Base-by-base conservation (phyloP, 495 filamentous ascomycete genomes). In the Friedmanniomyces endolithicus region DNA sequence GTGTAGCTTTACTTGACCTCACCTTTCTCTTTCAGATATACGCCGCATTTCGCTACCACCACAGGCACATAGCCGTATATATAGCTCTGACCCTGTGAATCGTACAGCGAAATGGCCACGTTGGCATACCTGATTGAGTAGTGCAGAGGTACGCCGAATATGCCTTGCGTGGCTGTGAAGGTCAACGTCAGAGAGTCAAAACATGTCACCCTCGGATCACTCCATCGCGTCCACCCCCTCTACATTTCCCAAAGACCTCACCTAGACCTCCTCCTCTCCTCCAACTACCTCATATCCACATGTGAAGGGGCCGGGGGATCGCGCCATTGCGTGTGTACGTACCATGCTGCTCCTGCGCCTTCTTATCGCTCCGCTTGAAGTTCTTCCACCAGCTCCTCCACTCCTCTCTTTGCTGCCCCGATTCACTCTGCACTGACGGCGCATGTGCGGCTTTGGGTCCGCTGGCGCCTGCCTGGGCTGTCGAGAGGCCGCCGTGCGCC, bases 11-110 rank as follows among this genome's bases (percentile, higher is more conserved):
- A 44, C 11, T 52, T 11, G 39, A 74, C 78, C 58, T 54, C 64
- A 95, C 92, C 92, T 83, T 95, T 96, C 68, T 99, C 92, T 67
- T 99, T 99, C 59, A 99, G 70, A 63, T 88, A 99, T 1, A 99
- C 90, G 46, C 92, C 92, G 68, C 92, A 99, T 69, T 99, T 99
- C 4, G 92, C 92, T 37, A 99, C 90, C 45, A 99, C 90, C 60
- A 99, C 96, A 11, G 92, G 92, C 6, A 99, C 90, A 67, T 99
- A 99, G 61, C 92, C 92, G 69, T 99, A 99, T 24, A 96, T 95
- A 67, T 92, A 96, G 68, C 88, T 95, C 64, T 90, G 80, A 16
- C 90, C 92, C 52, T 88, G 78, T 48, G 85, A 85, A 67, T 96
- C 87, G 57, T 87, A 85, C 31, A 99, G 79, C 49, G 90, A 96